These are phyloP conservation scores for Vitis hybrid DNA, from an alignment of 177 flowering plant species.

Conservation along the genomic window DNA sequence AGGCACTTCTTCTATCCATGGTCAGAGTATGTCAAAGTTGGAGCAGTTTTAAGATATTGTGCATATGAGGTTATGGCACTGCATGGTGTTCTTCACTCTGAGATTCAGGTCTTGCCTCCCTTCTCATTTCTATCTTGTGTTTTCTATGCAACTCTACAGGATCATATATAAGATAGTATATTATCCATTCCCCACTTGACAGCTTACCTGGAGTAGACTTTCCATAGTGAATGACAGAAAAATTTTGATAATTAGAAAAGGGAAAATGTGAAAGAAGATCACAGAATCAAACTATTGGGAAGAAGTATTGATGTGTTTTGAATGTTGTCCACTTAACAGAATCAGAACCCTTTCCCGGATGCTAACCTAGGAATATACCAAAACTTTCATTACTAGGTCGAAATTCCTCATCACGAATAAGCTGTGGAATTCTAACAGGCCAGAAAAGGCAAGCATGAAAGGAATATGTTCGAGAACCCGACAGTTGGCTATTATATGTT, in stretches of 20 bases:
- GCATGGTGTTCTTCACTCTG: constrained; percentile 84
- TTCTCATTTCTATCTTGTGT: neutral
- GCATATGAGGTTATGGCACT: constrained; percentile 90
- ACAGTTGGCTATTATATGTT: constrained; percentile 9
- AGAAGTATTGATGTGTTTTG: too few relatives aligned
- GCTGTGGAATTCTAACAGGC: neutral
- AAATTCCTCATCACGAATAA: too few relatives aligned
- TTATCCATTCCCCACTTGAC: too few relatives aligned
- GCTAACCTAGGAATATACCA: constrained; percentile 5
- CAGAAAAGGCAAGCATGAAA: neutral
- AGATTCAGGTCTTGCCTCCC: constrained; percentile 63
- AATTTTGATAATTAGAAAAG: too few relatives aligned
- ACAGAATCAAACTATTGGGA: too few relatives aligned
- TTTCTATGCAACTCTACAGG: neutral
- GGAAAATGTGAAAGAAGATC: too few relatives aligned
- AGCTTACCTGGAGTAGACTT: too few relatives aligned
- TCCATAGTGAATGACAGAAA: too few relatives aligned
- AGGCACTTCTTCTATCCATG: constrained; percentile 73
- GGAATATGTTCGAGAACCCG: neutral
- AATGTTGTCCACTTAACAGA: constrained; percentile 7
- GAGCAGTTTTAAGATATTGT: constrained; percentile 70
- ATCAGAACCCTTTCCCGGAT: constrained; percentile 3
- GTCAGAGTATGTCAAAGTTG: constrained; percentile 83
- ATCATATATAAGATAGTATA: too few relatives aligned
- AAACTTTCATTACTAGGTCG: too few relatives aligned